Percentiles rank a stretch among this genome's conserved stretches.
Conservation (phyloP, 441 rosid genomes). For the Dalechampia spathulata region DNA sequence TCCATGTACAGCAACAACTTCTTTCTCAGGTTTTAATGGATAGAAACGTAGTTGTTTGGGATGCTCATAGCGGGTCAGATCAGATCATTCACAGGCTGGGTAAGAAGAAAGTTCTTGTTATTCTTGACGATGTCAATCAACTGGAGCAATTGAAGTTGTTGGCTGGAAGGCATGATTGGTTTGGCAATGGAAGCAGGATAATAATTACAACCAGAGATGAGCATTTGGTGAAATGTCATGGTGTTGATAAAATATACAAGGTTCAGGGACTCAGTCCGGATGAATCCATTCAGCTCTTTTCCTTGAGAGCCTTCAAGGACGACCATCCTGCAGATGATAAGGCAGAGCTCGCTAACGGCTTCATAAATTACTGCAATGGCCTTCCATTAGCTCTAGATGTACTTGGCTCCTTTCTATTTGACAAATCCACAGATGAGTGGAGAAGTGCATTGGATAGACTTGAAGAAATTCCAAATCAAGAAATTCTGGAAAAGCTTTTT, state of each 20-base stretch:
- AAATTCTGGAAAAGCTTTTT: constrained; percentile 6
- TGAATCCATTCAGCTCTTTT: constrained; percentile 8
- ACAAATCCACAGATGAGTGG: constrained; percentile 6
- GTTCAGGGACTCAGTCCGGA: background rate
- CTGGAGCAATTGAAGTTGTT: background rate
- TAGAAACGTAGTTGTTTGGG: background rate
- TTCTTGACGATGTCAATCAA: constrained; percentile 15
- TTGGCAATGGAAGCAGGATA: constrained; percentile 17
- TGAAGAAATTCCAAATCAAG: constrained; percentile 10
- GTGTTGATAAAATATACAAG: constrained; percentile 5
- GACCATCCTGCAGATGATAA: background rate
- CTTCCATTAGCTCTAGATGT: constrained; percentile 17
- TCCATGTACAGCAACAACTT: background rate
- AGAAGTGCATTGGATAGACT: constrained; percentile 1
- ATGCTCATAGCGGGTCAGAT: background rate
- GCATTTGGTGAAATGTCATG: constrained; percentile 8
- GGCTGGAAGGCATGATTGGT: constrained; percentile 14
- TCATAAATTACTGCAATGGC: constrained; percentile 4
- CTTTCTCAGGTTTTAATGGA: background rate
- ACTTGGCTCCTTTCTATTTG: constrained; percentile 10
- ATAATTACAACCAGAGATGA: constrained; percentile 18
- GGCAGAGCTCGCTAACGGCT: background rate
- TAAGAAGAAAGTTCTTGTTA: background rate
- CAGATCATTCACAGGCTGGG: constrained; percentile 1
- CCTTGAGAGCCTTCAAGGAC: background rate